These are phyloP conservation scores for Xylariaceae sp. DNA, from an alignment of 2,329 filamentous ascomycete species.

Conservation along the genomic window DNA sequence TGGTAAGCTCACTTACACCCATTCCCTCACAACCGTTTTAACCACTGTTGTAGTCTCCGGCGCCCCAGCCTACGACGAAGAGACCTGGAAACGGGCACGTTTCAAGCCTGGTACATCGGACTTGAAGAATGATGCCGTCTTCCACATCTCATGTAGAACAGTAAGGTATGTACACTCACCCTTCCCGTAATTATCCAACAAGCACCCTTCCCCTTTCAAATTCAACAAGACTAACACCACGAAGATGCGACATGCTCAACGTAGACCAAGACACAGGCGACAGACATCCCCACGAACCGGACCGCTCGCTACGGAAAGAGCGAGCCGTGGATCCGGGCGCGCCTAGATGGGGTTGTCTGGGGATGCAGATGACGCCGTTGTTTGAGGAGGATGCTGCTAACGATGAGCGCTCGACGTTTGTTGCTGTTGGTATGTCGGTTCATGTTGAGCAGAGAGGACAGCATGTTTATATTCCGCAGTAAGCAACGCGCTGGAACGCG, in stretches of 20 bases:
- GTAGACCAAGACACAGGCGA: slow-evolving; percentile 58
- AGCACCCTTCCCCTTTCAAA: not conserved
- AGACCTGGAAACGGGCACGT: slow-evolving; percentile 59
- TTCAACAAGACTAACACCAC: slow-evolving; percentile 1
- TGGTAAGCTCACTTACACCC: slow-evolving; percentile 38
- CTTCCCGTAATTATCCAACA: not conserved
- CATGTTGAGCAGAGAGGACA: slow-evolving; percentile 43
- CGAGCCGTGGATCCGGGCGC: slow-evolving; percentile 58
- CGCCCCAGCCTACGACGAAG: slow-evolving; percentile 60
- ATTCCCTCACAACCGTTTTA: not conserved
- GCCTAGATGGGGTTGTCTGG: slow-evolving; percentile 52
- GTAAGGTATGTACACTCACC: slow-evolving; percentile 43
- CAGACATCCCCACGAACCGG: slow-evolving; percentile 51
- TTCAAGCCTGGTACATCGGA: slow-evolving; percentile 47
- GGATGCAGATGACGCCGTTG: slow-evolving; percentile 60
- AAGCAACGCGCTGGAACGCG: not conserved
- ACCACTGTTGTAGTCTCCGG: slow-evolving; percentile 53
- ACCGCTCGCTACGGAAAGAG: slow-evolving; percentile 52
- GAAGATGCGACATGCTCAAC: slow-evolving; percentile 64
- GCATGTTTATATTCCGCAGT: slow-evolving; percentile 41
- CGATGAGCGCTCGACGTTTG: slow-evolving; percentile 30
- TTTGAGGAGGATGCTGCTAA: slow-evolving; percentile 33
- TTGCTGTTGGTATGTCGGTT: slow-evolving; percentile 54
- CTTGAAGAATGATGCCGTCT: slow-evolving; percentile 39
- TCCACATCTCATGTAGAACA: slow-evolving; percentile 59